Evolutionary conservation across 345 rosid genomes (phyloP).

Genomic region (Combretum micranthum): DNA sequence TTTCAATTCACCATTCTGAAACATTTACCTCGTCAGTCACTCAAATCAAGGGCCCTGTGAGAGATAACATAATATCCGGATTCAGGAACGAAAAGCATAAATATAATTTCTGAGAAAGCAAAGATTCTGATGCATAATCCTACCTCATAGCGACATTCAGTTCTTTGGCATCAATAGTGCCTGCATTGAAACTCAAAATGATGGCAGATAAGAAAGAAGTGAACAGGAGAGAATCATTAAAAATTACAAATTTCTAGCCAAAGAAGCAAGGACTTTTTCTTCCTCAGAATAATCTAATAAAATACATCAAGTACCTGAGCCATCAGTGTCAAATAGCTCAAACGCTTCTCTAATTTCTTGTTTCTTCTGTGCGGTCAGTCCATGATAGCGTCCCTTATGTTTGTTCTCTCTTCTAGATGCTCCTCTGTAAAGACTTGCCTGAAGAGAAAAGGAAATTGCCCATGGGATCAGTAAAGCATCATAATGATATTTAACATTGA

Average conservation of each 20-base stretch:
- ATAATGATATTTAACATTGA: no score
- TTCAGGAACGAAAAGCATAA: no score
- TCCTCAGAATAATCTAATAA: no score
- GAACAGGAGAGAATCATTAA: not conserved
- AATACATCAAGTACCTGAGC: constrained; percentile 44
- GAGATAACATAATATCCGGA: constrained; percentile 1
- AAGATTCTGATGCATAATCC: constrained; percentile 1
- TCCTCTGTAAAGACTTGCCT: no score
- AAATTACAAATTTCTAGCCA: not conserved
- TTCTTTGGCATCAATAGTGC: constrained; percentile 96
- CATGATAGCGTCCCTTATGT: constrained; percentile 62
- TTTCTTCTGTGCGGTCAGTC: constrained; percentile 62
- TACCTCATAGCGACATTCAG: constrained; percentile 98
- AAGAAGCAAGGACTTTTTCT: not conserved
- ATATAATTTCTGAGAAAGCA: not conserved
- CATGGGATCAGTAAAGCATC: no score
- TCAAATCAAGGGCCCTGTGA: constrained; percentile 94
- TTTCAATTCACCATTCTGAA: no score
- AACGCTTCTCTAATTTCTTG: constrained; percentile 97
- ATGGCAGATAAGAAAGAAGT: not conserved
- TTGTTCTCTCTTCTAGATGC: constrained; percentile 44
- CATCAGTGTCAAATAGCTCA: constrained; percentile 91
- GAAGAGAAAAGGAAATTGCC: no score
- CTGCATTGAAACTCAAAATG: constrained; percentile 17
- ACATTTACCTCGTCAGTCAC: constrained; percentile 73